Evolutionary conservation across 2,329 filamentous ascomycete species (phyloP).

Genomic region (Colletotrichum camelliae): DNA sequence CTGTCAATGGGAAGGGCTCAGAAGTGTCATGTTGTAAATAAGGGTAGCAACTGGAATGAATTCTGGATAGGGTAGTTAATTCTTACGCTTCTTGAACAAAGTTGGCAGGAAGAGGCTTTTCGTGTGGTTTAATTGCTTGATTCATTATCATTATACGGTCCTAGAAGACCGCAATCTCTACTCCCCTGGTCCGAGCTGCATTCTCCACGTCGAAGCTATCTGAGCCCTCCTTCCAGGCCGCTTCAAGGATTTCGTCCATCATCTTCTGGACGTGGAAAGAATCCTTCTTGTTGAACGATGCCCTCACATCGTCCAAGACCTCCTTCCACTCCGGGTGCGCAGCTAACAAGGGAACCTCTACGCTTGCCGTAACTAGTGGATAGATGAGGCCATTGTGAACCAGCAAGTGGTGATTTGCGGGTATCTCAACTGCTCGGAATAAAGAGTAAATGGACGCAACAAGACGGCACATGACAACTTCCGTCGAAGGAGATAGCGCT

Average conservation of each 20-base stretch:
- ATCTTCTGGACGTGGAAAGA: neutral
- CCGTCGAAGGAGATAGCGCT: neutral
- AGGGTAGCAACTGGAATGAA: neutral
- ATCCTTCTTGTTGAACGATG: neutral
- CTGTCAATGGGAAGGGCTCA: neutral
- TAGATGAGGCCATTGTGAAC: slow-evolving; percentile 31
- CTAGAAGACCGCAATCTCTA: slow-evolving; percentile 23
- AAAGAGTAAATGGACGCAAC: slow-evolving; percentile 30
- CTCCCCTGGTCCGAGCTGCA: slow-evolving; percentile 3
- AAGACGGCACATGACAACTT: slow-evolving; percentile 28
- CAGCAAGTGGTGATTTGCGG: slow-evolving; percentile 22
- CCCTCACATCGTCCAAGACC: neutral
- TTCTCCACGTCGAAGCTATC: slow-evolving; percentile 18
- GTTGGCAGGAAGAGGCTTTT: neutral
- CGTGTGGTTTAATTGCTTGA: neutral
- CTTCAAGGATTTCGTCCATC: slow-evolving; percentile 3
- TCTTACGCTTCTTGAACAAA: neutral
- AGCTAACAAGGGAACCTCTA: slow-evolving; percentile 27
- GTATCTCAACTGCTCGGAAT: slow-evolving; percentile 15
- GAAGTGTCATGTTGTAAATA: neutral
- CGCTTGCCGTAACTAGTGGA: slow-evolving; percentile 28
- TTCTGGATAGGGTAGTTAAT: neutral
- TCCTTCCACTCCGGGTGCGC: slow-evolving; percentile 23
- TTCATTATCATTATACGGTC: neutral
- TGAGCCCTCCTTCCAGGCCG: slow-evolving; percentile 10